Percentiles rank a stretch among this genome's conserved stretches.
These are phyloP conservation scores for Anisodus tanguticus DNA, from an alignment of 257 asterid species.

Conservation along the genomic window DNA sequence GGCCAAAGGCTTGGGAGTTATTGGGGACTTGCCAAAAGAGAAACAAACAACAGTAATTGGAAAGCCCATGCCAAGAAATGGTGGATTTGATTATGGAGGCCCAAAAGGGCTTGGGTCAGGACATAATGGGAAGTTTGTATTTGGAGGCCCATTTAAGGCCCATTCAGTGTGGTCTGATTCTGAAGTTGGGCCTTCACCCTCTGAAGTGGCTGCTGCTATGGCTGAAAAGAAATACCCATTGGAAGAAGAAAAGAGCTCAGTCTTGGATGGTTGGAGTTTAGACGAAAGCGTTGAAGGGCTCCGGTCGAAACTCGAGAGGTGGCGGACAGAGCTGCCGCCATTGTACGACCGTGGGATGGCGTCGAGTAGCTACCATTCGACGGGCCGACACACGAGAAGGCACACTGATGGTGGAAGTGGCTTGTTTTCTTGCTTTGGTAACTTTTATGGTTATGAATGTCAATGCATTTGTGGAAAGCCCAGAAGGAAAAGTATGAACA, in stretches of 20 bases:
- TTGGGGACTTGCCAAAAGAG: constrained; percentile 39
- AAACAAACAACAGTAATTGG: not conserved
- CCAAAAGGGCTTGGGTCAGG: constrained; percentile 30
- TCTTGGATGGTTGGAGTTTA: constrained; percentile 89
- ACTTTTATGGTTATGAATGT: constrained; percentile 70
- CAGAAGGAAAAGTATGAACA: constrained; percentile 31
- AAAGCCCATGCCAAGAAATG: constrained; percentile 31
- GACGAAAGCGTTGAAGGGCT: constrained; percentile 89
- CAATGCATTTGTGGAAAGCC: constrained; percentile 93
- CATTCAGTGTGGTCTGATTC: constrained; percentile 63
- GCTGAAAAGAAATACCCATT: constrained; percentile 65
- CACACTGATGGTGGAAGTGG: constrained; percentile 43
- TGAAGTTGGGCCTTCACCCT: constrained; percentile 88
- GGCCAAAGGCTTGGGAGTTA: constrained; percentile 6
- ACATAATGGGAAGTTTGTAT: constrained; percentile 38
- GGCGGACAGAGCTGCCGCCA: constrained; percentile 87
- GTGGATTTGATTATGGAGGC: constrained; percentile 38
- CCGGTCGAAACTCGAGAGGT: constrained; percentile 81
- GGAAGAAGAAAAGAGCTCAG: constrained; percentile 56
- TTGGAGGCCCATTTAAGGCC: constrained; percentile 50
- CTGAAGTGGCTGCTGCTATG: constrained; percentile 79
- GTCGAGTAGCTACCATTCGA: constrained; percentile 59
- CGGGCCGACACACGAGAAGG: constrained; percentile 46
- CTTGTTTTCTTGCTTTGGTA: constrained; percentile 76
- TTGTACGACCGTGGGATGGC: constrained; percentile 57